Percentiles rank a stretch among this genome's conserved stretches.
Conservation (phyloP, 1,284 basidiomycete genomes). For the Tetrapyrgos nigripes region DNA sequence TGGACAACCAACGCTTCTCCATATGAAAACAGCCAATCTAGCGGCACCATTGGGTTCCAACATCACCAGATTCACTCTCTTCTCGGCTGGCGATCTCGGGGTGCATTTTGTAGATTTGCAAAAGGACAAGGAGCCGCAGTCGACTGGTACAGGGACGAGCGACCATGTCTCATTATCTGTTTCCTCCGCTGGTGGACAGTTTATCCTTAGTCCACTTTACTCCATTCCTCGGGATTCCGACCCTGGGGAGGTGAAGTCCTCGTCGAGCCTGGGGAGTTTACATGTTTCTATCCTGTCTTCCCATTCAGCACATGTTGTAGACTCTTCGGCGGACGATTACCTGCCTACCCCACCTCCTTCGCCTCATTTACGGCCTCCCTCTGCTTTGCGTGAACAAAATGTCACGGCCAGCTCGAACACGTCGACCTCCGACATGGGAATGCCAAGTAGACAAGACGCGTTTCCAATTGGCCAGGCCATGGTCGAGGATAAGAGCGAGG, state of each 20-base stretch:
- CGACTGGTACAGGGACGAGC: constrained; percentile 7
- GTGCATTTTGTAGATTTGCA: constrained; percentile 20
- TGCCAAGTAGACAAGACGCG: constrained; percentile 8
- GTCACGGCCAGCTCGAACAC: background rate
- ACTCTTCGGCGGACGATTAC: constrained; percentile 4
- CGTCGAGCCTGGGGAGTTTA: background rate
- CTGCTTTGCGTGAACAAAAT: background rate
- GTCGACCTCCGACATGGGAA: constrained; percentile 16
- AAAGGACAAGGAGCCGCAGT: background rate
- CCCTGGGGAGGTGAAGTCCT: constrained; percentile 11
- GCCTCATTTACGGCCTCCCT: constrained; percentile 27
- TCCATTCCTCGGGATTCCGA: constrained; percentile 20
- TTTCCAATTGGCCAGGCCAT: background rate
- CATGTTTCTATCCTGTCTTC: constrained; percentile 35
- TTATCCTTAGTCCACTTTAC: constrained; percentile 37
- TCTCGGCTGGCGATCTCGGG: constrained; percentile 19
- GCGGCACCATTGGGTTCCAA: constrained; percentile 4
- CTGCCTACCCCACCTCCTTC: constrained; percentile 43
- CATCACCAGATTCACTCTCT: constrained; percentile 18
- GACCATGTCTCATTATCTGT: constrained; percentile 22
- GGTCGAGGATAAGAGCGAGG: background rate
- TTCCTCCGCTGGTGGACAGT: constrained; percentile 31
- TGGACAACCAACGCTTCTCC: background rate
- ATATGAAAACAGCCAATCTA: constrained; percentile 1
- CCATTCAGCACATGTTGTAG: constrained; percentile 21